Percentiles rank a stretch among this genome's conserved stretches.
phyloP scores from a whole-genome alignment of 1,139 yeast species.

The Debaryomyces nepalensis region DNA sequence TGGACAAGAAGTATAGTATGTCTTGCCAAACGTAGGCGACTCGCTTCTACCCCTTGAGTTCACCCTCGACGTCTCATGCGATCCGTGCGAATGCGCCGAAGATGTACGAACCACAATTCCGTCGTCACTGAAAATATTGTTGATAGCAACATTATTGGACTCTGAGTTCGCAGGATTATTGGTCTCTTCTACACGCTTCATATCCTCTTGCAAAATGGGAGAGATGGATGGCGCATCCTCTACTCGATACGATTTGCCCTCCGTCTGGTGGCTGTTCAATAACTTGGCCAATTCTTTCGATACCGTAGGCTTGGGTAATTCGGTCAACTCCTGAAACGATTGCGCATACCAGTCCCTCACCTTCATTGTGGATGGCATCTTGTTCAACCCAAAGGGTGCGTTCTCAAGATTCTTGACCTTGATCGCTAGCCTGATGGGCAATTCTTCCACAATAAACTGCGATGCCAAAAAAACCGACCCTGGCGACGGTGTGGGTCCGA shows the following conservation, averaged over 20 bases:
- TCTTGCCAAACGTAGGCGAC: constrained; percentile 54
- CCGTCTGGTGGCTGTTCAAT: constrained; percentile 25
- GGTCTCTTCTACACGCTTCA: constrained; percentile 22
- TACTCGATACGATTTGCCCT: background rate
- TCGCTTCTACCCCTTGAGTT: constrained; percentile 16
- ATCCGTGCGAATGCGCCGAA: constrained; percentile 21
- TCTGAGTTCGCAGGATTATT: constrained; percentile 39
- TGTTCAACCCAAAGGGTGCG: constrained; percentile 74
- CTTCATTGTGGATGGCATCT: constrained; percentile 74
- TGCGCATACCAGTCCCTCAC: constrained; percentile 93
- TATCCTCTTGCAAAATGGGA: constrained; percentile 9
- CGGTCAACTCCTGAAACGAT: constrained; percentile 80
- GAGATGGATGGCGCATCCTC: constrained; percentile 6
- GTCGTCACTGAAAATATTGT: constrained; percentile 55
- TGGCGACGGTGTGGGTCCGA: constrained; percentile 77
- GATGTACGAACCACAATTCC: constrained; percentile 51
- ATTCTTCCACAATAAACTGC: constrained; percentile 82
- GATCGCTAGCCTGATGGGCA: constrained; percentile 85
- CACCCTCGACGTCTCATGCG: background rate
- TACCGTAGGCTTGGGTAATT: constrained; percentile 54
- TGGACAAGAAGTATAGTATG: constrained; percentile 66
- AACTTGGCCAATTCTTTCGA: constrained; percentile 43
- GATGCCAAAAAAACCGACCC: constrained; percentile 84
- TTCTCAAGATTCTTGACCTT: constrained; percentile 83
- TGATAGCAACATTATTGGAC: constrained; percentile 43